A percentile compares a stretch with the other conserved stretches of the same genome.
These are phyloP conservation scores for Fusarium paranaense DNA, from an alignment of 2,329 filamentous ascomycete genomes.

Conservation along the genomic window DNA sequence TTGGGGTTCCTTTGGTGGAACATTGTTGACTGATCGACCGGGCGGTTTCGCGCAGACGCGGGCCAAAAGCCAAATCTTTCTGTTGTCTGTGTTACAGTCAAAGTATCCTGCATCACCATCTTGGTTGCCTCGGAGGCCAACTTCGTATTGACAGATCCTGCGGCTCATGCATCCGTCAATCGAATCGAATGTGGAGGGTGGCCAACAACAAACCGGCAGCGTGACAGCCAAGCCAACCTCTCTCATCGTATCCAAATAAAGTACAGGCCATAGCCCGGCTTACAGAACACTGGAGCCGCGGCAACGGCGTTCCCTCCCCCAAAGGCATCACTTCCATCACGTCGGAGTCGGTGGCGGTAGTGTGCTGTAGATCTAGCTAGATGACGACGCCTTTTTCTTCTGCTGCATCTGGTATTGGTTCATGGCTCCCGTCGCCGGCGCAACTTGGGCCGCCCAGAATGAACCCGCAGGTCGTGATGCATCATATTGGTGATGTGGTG, in stretches of 20 bases:
- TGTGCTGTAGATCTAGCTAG: neutral
- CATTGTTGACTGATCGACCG: neutral
- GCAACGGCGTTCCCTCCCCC: slow-evolving; percentile 3
- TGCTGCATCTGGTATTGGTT: slow-evolving; percentile 5
- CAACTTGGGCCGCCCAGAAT: neutral
- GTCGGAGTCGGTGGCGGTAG: neutral
- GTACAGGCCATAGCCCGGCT: neutral
- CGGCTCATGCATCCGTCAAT: neutral
- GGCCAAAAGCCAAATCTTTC: neutral
- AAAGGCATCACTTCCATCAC: neutral
- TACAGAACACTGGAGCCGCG: neutral
- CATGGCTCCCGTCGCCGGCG: neutral
- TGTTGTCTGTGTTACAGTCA: neutral
- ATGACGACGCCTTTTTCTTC: slow-evolving; percentile 8
- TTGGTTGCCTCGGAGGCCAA: neutral
- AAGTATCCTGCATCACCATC: neutral
- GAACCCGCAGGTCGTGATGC: neutral
- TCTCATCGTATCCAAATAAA: slow-evolving; percentile 32
- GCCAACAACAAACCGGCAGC: neutral
- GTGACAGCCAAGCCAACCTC: neutral
- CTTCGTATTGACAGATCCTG: neutral
- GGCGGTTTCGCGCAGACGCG: neutral
- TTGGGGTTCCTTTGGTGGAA: neutral
- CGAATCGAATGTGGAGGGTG: slow-evolving; percentile 1
- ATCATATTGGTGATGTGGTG: neutral